Evolutionary conservation across 2,329 filamentous ascomycete species (phyloP), one percentile per base, ranked within the genome.

Genomic region (Hypoxylon sp.): DNA sequence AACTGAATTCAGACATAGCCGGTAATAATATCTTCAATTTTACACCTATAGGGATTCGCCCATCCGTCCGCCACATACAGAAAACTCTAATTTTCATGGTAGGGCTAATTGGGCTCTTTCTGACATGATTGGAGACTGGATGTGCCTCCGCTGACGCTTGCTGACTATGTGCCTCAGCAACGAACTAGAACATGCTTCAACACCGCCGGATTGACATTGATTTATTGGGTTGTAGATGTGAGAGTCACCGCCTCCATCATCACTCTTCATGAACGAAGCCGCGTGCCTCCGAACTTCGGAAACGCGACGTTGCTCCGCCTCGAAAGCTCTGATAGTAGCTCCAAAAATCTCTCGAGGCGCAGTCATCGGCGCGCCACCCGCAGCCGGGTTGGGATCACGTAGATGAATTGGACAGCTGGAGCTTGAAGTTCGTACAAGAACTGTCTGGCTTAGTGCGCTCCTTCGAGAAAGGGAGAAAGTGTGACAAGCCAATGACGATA

Each of bases 261-360:
- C 14, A 42, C 47, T n/a, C 13, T 42, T 47, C 19, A 31, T 37
- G 63, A 14, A 46, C 19, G 44, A 51, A 35, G 48, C 13, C 39
- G 22, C 29, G 37, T 48, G 39, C 47, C 57, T 33, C 50, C 57
- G 39, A 63, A 57, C 33, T 42, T 54, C n/a, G 37, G 37, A 54
- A 37, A 48, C 19, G 50, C 44, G 26, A 63, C 54, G 33, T 61
- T 47, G 42, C 47, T 57, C 54, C 59, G 50, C 46, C 52, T 63
- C 56, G 22, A 39, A 59, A 35, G 17, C 26, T 29, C 19, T 24
- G 14, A 22, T 42, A 24, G 5, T 47, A 13, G 39, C 24, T 29
- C n/a, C 24, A 10, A 44, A 11, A 13, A 37, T 31, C 46, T 50
- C 22, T 50, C 39, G 35, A 44, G 35, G 26, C 35, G 33, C n/a